phyloP scores from a whole-genome alignment of 163 green algal species.

The Scenedesmus sp. region DNA sequence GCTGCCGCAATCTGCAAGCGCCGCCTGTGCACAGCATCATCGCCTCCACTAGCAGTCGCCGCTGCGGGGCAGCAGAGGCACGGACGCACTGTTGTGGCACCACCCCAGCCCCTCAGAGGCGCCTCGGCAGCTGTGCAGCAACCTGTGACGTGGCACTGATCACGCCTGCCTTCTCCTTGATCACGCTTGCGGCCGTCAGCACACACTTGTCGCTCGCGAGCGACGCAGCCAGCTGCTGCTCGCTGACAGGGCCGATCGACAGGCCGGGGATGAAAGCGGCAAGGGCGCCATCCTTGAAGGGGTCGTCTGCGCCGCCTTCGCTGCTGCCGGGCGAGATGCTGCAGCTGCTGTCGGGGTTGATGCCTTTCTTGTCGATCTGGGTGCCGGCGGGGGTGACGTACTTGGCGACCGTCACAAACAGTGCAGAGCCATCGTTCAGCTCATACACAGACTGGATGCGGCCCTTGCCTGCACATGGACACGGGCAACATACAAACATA shows the following conservation, averaged over 20 bases:
- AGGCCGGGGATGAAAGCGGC: conserved; percentile 52
- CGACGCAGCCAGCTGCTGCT: conserved; percentile 58
- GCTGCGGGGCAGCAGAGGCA: no score
- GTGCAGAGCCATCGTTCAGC: conserved; percentile 88
- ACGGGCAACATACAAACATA: neutral
- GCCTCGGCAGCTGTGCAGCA: conserved; percentile 4
- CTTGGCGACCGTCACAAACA: conserved; percentile 97
- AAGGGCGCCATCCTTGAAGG: neutral
- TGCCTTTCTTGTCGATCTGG: conserved; percentile 79
- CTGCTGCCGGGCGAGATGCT: neutral
- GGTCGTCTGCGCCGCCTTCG: no score
- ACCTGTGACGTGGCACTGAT: neutral
- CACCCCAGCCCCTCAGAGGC: neutral
- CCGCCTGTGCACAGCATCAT: neutral
- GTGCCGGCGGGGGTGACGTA: conserved; percentile 84
- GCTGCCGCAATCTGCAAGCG: no score
- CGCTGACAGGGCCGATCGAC: conserved; percentile 58
- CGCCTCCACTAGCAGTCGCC: neutral
- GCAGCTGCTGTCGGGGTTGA: conserved; percentile 81
- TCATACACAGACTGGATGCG: conserved; percentile 88
- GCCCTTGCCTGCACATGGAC: conserved; percentile 79
- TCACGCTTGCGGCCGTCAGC: conserved; percentile 66
- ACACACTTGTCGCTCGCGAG: conserved; percentile 75
- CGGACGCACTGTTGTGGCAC: neutral
- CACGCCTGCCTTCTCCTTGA: conserved; percentile 28